Conservation (phyloP, 257 asterid species). For the Nyctanthes arbortristis region DNA sequence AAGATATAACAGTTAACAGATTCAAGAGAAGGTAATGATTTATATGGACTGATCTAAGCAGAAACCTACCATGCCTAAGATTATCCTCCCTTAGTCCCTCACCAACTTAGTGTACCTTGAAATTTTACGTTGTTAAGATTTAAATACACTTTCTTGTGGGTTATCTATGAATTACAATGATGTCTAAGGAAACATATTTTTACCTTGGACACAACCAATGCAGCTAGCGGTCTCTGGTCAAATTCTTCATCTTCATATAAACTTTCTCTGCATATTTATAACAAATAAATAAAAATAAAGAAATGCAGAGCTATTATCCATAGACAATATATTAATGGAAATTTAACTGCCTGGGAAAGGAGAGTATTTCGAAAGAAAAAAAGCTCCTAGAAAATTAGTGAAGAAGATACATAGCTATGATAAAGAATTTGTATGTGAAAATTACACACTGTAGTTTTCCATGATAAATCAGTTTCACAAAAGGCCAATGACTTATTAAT, state of each 20-base stretch:
- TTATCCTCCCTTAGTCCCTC: neutral
- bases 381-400: neutral
- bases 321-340: neutral
- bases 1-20: neutral
- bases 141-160: neutral
- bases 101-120: neutral
- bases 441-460: no score
- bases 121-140: neutral
- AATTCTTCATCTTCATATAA: constrained; percentile 76
- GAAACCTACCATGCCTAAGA: neutral
- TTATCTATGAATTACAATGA: neutral
- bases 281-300: no score
- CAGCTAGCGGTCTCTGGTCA: constrained; percentile 81
- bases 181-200: neutral
- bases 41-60: neutral
- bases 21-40: neutral
- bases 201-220: constrained; percentile 88
- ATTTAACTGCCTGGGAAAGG: neutral
- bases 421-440: neutral
- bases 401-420: neutral
- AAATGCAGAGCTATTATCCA: neutral
- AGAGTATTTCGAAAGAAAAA: no score
- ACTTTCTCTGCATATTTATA: constrained; percentile 56
- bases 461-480: neutral
- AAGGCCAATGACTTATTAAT: neutral